A percentile compares a stretch with the other conserved stretches of the same genome.
phyloP scores from a whole-genome alignment of 83 land plant species.

The Picea engelmannii region DNA sequence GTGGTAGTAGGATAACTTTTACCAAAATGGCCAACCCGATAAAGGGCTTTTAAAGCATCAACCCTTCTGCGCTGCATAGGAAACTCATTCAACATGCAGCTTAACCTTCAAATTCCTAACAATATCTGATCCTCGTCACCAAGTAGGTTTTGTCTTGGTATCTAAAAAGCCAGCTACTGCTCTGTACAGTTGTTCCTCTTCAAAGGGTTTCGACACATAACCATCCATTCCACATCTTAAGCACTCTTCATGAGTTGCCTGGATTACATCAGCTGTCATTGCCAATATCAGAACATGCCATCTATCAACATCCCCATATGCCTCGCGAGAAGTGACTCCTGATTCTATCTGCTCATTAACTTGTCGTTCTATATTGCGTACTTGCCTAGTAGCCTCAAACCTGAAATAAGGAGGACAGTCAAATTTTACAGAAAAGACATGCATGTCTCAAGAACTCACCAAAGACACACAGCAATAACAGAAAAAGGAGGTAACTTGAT shows the following conservation, averaged over 20 bases:
- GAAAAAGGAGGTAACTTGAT: not conserved
- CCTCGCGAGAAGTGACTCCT: conserved; percentile 37
- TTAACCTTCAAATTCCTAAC: too few relatives aligned
- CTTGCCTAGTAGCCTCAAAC: conserved; percentile 84
- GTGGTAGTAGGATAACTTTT: too few relatives aligned
- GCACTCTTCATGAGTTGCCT: conserved; percentile 83
- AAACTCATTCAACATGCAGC: not conserved
- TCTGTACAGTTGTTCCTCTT: conserved; percentile 75
- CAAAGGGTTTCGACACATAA: conserved; percentile 92
- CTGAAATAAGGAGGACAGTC: conserved; percentile 30
- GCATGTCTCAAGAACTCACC: not conserved
- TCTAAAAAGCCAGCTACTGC: conserved; percentile 66
- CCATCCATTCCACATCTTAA: conserved; percentile 84
- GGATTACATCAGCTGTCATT: conserved; percentile 97
- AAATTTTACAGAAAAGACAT: not conserved
- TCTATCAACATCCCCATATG: conserved; percentile 15
- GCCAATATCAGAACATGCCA: conserved; percentile 88
- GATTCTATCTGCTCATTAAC: conserved; percentile 32
- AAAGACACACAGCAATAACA: not conserved
- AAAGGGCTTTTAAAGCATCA: too few relatives aligned
- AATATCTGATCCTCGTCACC: not conserved
- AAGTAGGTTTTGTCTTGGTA: not conserved
- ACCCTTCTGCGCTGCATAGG: not conserved
- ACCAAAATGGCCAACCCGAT: too few relatives aligned
- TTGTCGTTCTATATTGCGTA: conserved; percentile 53